These are phyloP conservation scores for Prunella vulgaris DNA, from an alignment of 257 asterid species.

Conservation along the genomic window DNA sequence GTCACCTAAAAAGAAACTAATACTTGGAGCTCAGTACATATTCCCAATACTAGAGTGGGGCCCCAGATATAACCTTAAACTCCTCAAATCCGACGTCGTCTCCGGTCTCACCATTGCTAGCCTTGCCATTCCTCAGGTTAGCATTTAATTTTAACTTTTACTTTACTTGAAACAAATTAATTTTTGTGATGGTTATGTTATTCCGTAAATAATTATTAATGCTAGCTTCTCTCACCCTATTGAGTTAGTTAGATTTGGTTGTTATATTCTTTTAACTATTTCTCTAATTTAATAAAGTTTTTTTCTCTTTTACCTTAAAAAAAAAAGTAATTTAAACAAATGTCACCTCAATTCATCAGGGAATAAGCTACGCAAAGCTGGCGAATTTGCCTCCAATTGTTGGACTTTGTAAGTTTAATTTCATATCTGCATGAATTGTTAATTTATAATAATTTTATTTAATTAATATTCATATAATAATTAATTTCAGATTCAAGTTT, in stretches of 20 bases:
- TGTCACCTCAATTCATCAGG: constrained; percentile 34
- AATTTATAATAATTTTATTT: not conserved
- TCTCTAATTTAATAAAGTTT: no score
- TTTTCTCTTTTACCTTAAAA: no score
- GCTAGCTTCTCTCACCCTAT: no score
- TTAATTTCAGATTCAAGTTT: constrained; percentile 60
- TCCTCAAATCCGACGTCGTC: constrained; percentile 62
- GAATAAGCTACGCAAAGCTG: constrained; percentile 72
- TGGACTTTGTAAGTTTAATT: constrained; percentile 57
- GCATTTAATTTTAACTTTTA: not conserved
- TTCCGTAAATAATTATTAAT: no score
- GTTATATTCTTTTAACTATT: no score
- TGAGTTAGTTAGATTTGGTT: no score
- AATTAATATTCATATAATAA: not conserved
- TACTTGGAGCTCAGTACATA: constrained; percentile 54
- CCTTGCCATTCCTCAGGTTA: constrained; percentile 77
- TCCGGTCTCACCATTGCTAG: constrained; percentile 87
- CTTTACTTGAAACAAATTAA: not conserved
- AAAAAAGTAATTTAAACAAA: no score
- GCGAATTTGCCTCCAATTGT: constrained; percentile 79
- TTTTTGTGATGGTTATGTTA: no score
- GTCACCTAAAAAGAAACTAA: constrained; percentile 25
- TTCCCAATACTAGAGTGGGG: constrained; percentile 71
- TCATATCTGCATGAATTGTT: not conserved
- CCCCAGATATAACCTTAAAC: constrained; percentile 41